These are phyloP conservation scores for Trametes maxima DNA, from an alignment of 768 basidiomycete species.

Conservation along the genomic window DNA sequence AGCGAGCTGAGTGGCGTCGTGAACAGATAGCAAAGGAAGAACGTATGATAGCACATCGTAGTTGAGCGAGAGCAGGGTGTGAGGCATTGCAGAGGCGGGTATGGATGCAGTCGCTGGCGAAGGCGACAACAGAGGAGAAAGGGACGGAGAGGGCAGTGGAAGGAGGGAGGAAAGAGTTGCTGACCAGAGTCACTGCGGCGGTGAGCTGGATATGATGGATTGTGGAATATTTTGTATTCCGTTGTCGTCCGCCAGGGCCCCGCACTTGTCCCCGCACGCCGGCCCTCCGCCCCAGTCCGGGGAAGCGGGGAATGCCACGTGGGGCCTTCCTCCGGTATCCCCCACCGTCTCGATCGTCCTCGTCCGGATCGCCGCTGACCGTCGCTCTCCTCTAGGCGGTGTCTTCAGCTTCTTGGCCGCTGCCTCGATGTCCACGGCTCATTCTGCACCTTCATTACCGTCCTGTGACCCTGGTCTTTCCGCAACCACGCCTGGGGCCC, in stretches of 20 bases:
- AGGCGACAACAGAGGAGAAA: neutral
- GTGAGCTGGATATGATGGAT: constrained; percentile 3
- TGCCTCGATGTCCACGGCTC: neutral
- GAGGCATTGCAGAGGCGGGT: neutral
- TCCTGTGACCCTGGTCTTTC: neutral
- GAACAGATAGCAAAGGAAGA: constrained; percentile 15
- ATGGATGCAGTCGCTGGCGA: neutral
- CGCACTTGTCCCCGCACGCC: neutral
- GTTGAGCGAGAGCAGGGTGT: constrained; percentile 21
- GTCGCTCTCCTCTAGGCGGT: neutral
- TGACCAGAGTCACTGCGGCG: neutral
- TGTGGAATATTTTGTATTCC: neutral
- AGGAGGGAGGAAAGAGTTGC: neutral
- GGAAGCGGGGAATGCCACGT: constrained; percentile 7
- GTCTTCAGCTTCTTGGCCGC: neutral
- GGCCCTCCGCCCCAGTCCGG: neutral
- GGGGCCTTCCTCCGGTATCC: constrained; percentile 10
- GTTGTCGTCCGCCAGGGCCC: constrained; percentile 6
- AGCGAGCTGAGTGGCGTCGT: constrained; percentile 22
- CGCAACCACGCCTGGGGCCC: neutral
- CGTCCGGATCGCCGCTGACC: neutral
- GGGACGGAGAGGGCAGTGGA: constrained; percentile 2
- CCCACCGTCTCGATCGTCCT: neutral
- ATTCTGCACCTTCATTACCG: neutral
- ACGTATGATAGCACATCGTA: constrained; percentile 24